Evolutionary conservation across 164 flowering plant species (phyloP).

Genomic region (Houttuynia cordata): DNA sequence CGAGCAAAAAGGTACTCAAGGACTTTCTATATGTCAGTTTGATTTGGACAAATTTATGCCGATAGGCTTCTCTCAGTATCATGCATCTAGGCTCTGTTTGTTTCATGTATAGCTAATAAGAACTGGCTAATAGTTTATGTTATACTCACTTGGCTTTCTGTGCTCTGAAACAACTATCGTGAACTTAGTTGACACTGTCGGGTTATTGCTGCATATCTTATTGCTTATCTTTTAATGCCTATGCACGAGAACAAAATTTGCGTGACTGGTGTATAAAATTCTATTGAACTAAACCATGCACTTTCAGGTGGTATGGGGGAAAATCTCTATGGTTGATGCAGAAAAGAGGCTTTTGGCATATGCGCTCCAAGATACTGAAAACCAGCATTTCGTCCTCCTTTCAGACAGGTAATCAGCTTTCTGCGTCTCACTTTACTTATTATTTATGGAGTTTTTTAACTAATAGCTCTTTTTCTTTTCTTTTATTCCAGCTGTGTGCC

Average conservation of each 20-base stretch:
- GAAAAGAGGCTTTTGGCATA: constrained; percentile 68
- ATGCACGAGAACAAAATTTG: not conserved
- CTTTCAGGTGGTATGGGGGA: constrained; percentile 84
- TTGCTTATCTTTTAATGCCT: not conserved
- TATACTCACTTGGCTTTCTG: too few species aligned
- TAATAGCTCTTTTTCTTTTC: constrained; percentile 1
- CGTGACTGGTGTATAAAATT: not conserved
- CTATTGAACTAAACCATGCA: not conserved
- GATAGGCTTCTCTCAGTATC: too few species aligned
- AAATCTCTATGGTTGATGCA: constrained; percentile 92
- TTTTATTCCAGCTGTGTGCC: constrained; percentile 82
- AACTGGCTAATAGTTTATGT: too few species aligned
- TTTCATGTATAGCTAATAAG: too few species aligned
- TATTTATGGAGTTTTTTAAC: not conserved
- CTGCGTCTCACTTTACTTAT: not conserved
- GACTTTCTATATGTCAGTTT: not conserved
- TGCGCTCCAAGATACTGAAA: constrained; percentile 72
- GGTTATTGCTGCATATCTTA: too few species aligned
- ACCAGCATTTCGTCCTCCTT: constrained; percentile 86
- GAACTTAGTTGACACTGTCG: too few species aligned
- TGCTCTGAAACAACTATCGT: too few species aligned
- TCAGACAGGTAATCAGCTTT: constrained; percentile 61
- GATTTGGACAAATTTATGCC: not conserved
- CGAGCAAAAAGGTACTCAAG: constrained; percentile 50
- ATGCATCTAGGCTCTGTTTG: too few species aligned